Conservation (phyloP, 2,329 filamentous ascomycete genomes). For the Pyricularia pennisetigena region DNA sequence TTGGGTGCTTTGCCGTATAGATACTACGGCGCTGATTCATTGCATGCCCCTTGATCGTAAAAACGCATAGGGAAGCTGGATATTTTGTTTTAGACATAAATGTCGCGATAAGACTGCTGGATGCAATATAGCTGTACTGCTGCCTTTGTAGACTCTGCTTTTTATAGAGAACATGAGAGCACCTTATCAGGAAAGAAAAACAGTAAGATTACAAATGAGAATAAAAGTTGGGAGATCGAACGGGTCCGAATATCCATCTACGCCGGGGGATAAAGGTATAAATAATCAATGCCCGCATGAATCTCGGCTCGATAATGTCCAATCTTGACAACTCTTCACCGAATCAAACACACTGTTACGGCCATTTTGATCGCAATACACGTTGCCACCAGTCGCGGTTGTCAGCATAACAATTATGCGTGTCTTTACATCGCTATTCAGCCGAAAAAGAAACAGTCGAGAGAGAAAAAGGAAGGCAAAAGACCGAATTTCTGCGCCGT, state of each 20-base stretch:
- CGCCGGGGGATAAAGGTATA: background rate
- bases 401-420: background rate
- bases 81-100: background rate
- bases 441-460: background rate
- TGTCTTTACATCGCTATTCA: background rate
- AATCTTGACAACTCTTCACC: background rate
- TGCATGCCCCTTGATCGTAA: background rate
- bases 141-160: background rate
- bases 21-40: background rate
- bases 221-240: background rate
- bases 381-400: background rate
- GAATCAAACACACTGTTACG: background rate
- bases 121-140: background rate
- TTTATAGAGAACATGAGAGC: background rate
- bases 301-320: background rate
- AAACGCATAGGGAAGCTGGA: background rate
- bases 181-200: background rate
- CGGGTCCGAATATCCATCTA: background rate
- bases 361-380: background rate
- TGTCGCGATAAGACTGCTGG: background rate
- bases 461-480: background rate
- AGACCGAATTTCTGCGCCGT: background rate
- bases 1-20: background rate
- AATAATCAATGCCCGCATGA: background rate
- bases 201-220: background rate